These are phyloP conservation scores for Geranium brycei DNA, from an alignment of 345 rosid genomes.

Conservation along the genomic window DNA sequence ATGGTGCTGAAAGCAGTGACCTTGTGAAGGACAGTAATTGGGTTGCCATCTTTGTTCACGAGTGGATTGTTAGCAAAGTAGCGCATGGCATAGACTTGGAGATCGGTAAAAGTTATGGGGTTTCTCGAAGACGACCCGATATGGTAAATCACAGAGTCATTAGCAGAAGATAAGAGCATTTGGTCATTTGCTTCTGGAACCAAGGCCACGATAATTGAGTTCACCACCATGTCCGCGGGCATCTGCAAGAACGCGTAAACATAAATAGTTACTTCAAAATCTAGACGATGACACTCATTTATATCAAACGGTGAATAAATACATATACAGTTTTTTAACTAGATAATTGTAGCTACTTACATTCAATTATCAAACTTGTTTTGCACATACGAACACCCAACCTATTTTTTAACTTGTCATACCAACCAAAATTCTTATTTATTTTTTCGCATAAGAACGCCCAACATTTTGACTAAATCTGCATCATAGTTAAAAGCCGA, in stretches of 20 bases:
- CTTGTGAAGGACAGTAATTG: conserved; percentile 34
- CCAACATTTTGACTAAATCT: no score
- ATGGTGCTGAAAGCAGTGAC: conserved; percentile 35
- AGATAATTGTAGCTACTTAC: no score
- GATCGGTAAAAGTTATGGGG: conserved; percentile 23
- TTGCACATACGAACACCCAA: no score
- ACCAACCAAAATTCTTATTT: no score
- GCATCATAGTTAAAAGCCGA: no score
- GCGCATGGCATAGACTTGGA: conserved; percentile 27
- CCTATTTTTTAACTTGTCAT: no score
- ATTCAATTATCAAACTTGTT: no score
- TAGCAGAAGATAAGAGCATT: neutral
- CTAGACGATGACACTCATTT: no score
- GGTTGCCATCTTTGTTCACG: conserved; percentile 69
- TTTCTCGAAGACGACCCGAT: conserved; percentile 29
- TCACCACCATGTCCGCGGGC: conserved; percentile 30
- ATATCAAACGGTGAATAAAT: no score
- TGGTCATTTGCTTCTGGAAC: conserved; percentile 6
- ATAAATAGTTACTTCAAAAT: no score
- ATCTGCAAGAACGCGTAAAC: conserved; percentile 6
- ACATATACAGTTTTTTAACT: no score
- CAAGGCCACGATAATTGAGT: conserved; percentile 17
- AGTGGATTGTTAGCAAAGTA: conserved; percentile 67
- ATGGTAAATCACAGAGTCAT: conserved; percentile 13
- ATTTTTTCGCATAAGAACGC: no score